These are phyloP conservation scores for Cynara cardunculus DNA, from an alignment of 129 eudicot species.

Conservation along the genomic window DNA sequence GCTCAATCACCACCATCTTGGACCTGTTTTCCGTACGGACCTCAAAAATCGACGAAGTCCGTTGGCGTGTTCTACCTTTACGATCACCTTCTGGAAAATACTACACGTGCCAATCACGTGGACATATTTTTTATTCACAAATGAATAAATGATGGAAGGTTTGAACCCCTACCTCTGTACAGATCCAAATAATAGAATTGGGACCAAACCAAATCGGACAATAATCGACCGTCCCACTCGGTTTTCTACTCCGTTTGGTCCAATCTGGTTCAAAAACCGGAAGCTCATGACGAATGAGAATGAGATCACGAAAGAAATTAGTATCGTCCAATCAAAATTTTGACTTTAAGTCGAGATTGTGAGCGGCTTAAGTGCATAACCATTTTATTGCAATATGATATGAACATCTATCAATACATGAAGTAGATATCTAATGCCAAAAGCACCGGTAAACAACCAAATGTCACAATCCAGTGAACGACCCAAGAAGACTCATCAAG, in stretches of 20 bases:
- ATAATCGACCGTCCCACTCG: too few species aligned
- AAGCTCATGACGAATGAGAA: not conserved
- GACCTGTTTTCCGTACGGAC: not conserved
- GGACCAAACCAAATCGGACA: too few species aligned
- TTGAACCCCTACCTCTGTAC: too few species aligned
- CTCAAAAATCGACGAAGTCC: not conserved
- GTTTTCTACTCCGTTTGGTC: not conserved
- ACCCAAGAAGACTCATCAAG: not conserved
- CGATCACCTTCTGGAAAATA: not conserved
- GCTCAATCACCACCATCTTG: slow-evolving; percentile 59
- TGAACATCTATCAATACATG: not conserved
- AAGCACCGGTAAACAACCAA: not conserved
- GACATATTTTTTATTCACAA: not conserved
- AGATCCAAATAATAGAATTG: too few species aligned
- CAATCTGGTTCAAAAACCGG: not conserved
- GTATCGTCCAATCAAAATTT: not conserved
- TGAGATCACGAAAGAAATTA: not conserved
- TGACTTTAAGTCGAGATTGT: not conserved
- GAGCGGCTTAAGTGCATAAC: too few species aligned
- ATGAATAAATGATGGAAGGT: too few species aligned
- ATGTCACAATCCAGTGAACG: not conserved
- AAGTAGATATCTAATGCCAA: not conserved
- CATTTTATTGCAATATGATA: not conserved
- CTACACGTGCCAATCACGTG: not conserved
- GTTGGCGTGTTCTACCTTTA: slow-evolving; percentile 1